A percentile compares a stretch with the other conserved stretches of the same genome.
Conservation (phyloP, 768 basidiomycete genomes). For the Asterophora parasitica region DNA sequence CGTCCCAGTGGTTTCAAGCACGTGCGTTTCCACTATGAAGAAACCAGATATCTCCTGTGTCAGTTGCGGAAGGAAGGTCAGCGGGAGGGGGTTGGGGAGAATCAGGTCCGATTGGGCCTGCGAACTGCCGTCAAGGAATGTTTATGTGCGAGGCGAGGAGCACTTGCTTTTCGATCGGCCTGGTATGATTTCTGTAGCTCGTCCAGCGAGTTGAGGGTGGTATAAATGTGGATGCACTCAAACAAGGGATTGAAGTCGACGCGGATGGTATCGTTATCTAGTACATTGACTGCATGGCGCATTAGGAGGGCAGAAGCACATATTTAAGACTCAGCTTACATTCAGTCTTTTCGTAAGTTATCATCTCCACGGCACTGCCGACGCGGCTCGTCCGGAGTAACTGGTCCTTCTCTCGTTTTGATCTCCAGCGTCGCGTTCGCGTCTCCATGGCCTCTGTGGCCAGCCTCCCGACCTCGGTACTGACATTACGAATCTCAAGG, state of each 20-base stretch:
- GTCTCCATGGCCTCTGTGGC: constrained; percentile 89
- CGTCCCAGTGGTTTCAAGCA: constrained; percentile 79
- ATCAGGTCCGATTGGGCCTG: constrained; percentile 98
- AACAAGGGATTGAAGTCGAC: constrained; percentile 95
- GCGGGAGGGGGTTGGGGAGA: constrained; percentile 66
- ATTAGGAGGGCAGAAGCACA: constrained; percentile 2
- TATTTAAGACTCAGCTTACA: constrained; percentile 48
- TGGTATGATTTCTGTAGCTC: constrained; percentile 92
- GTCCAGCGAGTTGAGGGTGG: constrained; percentile 82
- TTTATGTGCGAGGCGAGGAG: not conserved
- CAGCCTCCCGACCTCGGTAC: constrained; percentile 77
- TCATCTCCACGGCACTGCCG: constrained; percentile 88
- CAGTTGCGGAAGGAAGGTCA: constrained; percentile 65
- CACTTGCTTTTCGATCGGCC: constrained; percentile 84
- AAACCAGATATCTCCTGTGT: constrained; percentile 95
- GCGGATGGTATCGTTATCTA: constrained; percentile 83
- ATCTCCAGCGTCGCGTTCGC: constrained; percentile 78
- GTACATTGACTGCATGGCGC: constrained; percentile 62
- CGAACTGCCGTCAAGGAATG: not conserved
- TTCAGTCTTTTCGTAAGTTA: constrained; percentile 91
- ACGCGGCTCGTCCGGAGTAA: constrained; percentile 72
- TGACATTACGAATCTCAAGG: constrained; percentile 87
- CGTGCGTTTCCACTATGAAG: constrained; percentile 94
- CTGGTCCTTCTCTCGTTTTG: constrained; percentile 79
- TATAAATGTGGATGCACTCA: constrained; percentile 96